phyloP scores from a whole-genome alignment of 305 asterid species.

The Striga hermonthica region DNA sequence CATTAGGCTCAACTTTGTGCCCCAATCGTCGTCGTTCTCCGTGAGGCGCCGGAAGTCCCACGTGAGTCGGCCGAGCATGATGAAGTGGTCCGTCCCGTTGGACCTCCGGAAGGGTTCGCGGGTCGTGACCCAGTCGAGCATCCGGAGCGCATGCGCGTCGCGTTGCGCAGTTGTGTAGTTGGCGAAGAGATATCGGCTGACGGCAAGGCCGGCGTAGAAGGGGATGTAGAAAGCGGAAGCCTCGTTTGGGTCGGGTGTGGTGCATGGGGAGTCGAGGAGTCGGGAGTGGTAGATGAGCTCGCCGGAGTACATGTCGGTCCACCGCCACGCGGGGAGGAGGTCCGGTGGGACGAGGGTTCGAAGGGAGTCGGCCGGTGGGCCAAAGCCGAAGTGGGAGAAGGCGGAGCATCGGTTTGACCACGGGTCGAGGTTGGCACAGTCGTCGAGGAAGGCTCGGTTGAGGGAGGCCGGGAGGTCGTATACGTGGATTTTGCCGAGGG shows the following conservation, averaged over 20 bases:
- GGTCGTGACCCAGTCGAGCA: conserved; percentile 51
- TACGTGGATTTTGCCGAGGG: conserved; percentile 43
- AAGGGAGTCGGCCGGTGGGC: conserved; percentile 50
- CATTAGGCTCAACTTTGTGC: conserved; percentile 56
- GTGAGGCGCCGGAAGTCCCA: conserved; percentile 67
- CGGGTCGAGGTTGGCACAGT: conserved; percentile 53
- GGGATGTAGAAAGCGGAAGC: conserved; percentile 65
- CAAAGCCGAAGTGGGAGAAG: conserved; percentile 53
- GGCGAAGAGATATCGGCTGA: conserved; percentile 51
- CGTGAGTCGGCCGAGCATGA: conserved; percentile 59
- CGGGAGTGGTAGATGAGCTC: conserved; percentile 59
- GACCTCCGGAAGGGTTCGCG: conserved; percentile 44
- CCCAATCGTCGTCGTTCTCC: conserved; percentile 56
- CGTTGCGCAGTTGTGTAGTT: conserved; percentile 49
- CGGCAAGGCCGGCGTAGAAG: conserved; percentile 62
- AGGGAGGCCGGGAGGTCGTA: conserved; percentile 54
- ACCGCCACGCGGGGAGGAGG: conserved; percentile 54
- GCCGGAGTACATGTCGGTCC: conserved; percentile 70
- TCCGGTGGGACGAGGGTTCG: conserved; percentile 35
- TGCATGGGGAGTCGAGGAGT: conserved; percentile 39
- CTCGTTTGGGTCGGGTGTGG: conserved; percentile 32
- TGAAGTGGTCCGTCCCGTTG: conserved; percentile 72
- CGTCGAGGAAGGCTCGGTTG: conserved; percentile 48
- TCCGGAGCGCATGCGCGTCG: conserved; percentile 42
- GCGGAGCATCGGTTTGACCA: conserved; percentile 57